Conservation (phyloP, 1,284 basidiomycete genomes). For the Xerocomus nothofagi region DNA sequence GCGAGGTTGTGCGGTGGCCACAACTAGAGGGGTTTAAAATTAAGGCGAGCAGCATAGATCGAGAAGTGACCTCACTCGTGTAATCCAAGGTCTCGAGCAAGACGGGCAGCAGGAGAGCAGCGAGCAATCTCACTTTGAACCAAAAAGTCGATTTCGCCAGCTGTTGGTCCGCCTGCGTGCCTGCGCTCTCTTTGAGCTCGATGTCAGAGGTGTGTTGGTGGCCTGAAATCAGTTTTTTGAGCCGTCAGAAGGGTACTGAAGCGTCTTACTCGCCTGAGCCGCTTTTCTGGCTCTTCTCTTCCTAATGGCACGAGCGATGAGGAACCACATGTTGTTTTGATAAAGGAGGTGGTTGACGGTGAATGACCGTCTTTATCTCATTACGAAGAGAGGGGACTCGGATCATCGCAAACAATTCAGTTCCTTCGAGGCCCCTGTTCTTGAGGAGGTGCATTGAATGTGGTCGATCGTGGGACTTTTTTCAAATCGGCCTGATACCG, state of each 20-base stretch:
- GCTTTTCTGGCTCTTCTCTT: slow-evolving; percentile 2
- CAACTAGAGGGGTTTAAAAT: slow-evolving; percentile 31
- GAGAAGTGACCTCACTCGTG: slow-evolving; percentile 30
- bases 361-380: too few relatives aligned
- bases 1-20: slow-evolving; percentile 45
- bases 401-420: too few relatives aligned
- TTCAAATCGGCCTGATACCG: too few relatives aligned
- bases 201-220: not conserved
- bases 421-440: too few relatives aligned
- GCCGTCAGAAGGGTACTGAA: not conserved
- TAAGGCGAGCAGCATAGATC: not conserved
- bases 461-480: too few relatives aligned
- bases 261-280: not conserved
- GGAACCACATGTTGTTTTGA: slow-evolving; percentile 9
- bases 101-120: slow-evolving; percentile 17
- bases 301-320: slow-evolving; percentile 8
- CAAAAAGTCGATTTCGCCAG: not conserved
- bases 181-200: not conserved
- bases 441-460: too few relatives aligned
- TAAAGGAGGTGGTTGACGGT: not conserved
- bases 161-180: not conserved
- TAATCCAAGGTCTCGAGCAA: slow-evolving; percentile 32
- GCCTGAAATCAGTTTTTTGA: not conserved
- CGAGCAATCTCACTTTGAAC: slow-evolving; percentile 10
- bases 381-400: too few relatives aligned